Base-by-base conservation (phyloP, 2,329 filamentous ascomycete species). In the Aureobasidium sp. region DNA sequence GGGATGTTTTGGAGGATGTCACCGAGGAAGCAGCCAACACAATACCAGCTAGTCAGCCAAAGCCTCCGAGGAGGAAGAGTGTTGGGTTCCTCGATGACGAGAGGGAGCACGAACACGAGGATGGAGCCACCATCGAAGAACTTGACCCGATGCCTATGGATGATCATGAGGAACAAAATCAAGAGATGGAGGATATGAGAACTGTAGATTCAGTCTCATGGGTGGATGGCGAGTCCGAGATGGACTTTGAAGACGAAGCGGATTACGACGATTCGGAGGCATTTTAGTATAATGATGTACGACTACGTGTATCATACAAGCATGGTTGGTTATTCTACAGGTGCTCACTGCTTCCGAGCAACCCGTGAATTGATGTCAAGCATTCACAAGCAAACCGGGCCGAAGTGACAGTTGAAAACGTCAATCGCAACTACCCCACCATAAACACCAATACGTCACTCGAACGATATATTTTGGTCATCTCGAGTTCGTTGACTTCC, bases 1-100 rank as follows among this genome's bases (percentile, higher is more conserved):
- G 94, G 29, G 94, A 97, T 74, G 89, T 97, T 21, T 74, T 97
- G 48, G 86, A 67, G 32, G 63, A 63, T 39, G 50, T 41, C 29
- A 42, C 62, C n/a, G 51, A 65, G 44, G 61, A 63, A 50, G 48
- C 48, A 13, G 42, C 16, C 9, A 62, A 62, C 25, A 50, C 53
- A 21, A 57, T 44, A n/a, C 41, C 64, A 14, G 62, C 45, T 11
- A 67, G 63, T 58, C 65, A 59, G 41, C 44, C 62, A 30, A 60
- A 65, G 34, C 64, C 63, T 39, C 61, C 65, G 11, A 68, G 67
- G 45, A 63, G 69, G 41, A 70, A 70, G 62, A 71, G 70, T 42
- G 68, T 70, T 48, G 68, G 67, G 4, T 71, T 68, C 66, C 66
- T 68, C 60, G 66, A 73, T 64, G 65, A 69, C 48, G 63, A 67